Evolutionary conservation across 148 eudicot genomes (phyloP).

Genomic region (Chenopodium album): DNA sequence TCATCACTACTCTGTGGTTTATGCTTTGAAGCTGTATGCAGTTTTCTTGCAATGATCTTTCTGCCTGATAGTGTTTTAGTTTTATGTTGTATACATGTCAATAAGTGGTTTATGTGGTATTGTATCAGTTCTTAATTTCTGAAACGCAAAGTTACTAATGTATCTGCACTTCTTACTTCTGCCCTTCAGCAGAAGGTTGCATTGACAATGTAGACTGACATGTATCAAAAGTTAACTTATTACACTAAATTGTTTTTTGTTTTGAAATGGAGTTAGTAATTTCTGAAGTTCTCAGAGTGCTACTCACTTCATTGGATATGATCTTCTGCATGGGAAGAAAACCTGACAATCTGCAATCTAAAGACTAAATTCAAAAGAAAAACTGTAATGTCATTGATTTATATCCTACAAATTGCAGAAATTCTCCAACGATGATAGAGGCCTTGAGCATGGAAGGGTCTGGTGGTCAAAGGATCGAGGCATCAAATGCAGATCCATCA

Average conservation of each 20-base stretch:
- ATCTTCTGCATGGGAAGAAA: not conserved
- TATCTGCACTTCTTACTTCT: too few species aligned
- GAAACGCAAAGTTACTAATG: too few species aligned
- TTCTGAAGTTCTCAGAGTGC: not conserved
- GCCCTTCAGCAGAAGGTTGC: not conserved
- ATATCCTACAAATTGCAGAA: constrained; percentile 37
- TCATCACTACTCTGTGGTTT: not conserved
- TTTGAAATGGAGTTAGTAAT: not conserved
- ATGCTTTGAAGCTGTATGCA: not conserved
- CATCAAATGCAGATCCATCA: constrained; percentile 52
- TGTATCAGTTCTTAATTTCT: too few species aligned
- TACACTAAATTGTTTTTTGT: not conserved
- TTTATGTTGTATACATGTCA: not conserved
- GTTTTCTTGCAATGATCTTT: not conserved
- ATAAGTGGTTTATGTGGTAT: too few species aligned
- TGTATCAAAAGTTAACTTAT: not conserved
- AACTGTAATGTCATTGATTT: not conserved
- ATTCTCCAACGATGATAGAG: constrained; percentile 64
- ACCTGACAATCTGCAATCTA: not conserved
- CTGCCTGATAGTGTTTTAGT: not conserved
- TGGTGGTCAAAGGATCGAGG: constrained; percentile 56
- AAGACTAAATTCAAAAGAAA: not conserved
- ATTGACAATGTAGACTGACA: not conserved
- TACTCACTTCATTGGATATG: not conserved
- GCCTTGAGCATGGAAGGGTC: constrained; percentile 74